Evolutionary conservation across 78 protist genomes (phyloP).

Genomic region (Acrasis kona): DNA sequence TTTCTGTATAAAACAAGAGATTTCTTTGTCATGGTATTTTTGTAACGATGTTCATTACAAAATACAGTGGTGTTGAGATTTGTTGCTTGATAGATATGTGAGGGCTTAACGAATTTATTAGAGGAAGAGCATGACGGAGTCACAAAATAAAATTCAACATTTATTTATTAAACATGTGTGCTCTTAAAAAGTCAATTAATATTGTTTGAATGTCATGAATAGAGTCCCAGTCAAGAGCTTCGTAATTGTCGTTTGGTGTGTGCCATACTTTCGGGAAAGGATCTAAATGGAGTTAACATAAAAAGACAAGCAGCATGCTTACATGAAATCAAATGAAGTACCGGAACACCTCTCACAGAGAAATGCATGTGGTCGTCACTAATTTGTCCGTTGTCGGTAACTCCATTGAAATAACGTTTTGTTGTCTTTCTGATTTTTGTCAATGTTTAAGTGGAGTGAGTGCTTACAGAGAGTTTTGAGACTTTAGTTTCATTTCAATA

Average conservation of each 20-base stretch:
- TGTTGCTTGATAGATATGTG: too few species aligned
- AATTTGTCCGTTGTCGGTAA: not conserved
- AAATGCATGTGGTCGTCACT: constrained; percentile 41
- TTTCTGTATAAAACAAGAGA: too few species aligned
- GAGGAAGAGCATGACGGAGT: too few species aligned
- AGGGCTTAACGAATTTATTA: too few species aligned
- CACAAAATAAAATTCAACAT: too few species aligned
- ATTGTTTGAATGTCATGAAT: not conserved
- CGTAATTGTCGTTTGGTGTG: constrained; percentile 15
- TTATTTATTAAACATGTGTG: too few species aligned
- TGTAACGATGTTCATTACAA: too few species aligned
- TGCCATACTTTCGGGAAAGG: constrained; percentile 45
- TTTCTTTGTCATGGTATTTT: too few species aligned
- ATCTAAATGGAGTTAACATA: too few species aligned
- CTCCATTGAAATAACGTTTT: not conserved
- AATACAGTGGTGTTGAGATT: too few species aligned
- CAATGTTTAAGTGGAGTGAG: not conserved
- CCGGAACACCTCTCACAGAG: constrained; percentile 19
- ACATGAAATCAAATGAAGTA: constrained; percentile 28
- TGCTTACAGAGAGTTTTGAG: not conserved
- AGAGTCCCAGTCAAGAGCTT: not conserved
- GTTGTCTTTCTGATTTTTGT: not conserved
- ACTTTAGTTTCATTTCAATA: not conserved
- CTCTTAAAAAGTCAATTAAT: not conserved
- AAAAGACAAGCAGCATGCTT: too few species aligned